Evolutionary conservation across 768 basidiomycete species (phyloP), one percentile per base, ranked within the genome.

Genomic region (Calocera viscosa): DNA sequence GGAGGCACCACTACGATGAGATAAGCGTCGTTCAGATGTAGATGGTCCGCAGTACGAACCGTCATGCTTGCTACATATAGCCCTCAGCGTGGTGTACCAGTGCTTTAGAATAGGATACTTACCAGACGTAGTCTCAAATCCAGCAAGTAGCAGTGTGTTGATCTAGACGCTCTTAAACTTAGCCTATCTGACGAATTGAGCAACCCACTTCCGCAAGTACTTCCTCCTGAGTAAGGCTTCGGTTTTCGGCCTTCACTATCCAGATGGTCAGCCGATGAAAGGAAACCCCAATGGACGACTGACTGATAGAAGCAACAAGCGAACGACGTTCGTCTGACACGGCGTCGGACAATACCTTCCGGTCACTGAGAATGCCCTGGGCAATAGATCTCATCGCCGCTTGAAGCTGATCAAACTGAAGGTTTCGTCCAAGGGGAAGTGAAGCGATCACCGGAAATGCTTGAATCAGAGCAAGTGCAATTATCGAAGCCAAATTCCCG

Each of bases 1-100:
- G 87, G 10, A 88, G 74, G 49, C 83, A 76, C 87, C 88, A 89
- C 53, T 60, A 28, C 35, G 7, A 38, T n/a, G n/a, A n/a, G n/a
- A n/a, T n/a, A n/a, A n/a, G n/a, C n/a, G n/a, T n/a, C n/a, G n/a
- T n/a, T n/a, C n/a, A n/a, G n/a, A n/a, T n/a, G n/a, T n/a, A n/a
- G n/a, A n/a, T n/a, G 22, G 14, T 16, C 11, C 26, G 16, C 14
- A 28, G 10, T 14, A 24, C 24, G 22, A 22, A 60, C 53, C 24
- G 53, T 22, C 53, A 60, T 60, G 10, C 14, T 60, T 2, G 53
- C 53, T 60, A 38, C 35, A 5, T 5, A 38, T 5, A 38, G 35
- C 7, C n/a, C 35, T 38, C 35, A 38, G 53, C 30, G 30, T n/a
- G 30, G 3, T 47, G 24, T 24, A 3, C 24, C 5, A 47, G n/a